Base-by-base conservation (phyloP, 805 yeast species). In the Hanseniaspora pseudoguilliermondii region DNA sequence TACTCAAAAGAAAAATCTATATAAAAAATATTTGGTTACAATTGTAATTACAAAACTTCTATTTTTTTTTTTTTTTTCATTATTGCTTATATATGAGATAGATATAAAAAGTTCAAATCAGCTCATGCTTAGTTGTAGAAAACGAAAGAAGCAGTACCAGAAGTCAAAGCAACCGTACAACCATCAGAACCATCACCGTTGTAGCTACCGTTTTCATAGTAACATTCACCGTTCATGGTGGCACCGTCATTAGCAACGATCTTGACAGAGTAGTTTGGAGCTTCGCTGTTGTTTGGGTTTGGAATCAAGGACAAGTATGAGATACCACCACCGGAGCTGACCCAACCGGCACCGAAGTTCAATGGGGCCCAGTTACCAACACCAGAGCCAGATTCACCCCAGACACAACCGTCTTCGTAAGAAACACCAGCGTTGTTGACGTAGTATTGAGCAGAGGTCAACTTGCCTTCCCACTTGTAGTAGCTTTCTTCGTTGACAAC, bases 321-420 rank as follows among this genome's bases (percentile, higher is more conserved):
- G 64, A 80, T 74, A 59, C 86, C 86, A 40, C 46, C 42, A 41
- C 58, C 55, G 58, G 77, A 77, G 57, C 63, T 61, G 59, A 86
- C 75, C 72, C 78, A 76, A 67, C 97, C 97, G 52, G 97, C 88
- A 71, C 98, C 98, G 65, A 93, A 76, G 73, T 84, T 86, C 62
- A 91, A 76, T 64, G 97, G 97, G 61, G 97, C 95, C 97, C 96
- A 91, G 86, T 91, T 91, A 75, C 98, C 98, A 61, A 86, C 72
- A 65, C 83, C 84, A 40, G 90, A 77, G 61, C 87, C 87, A 7
- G 76, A 64, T 54, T 80, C 69, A 70, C 97, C 95, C 98, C 98
- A 91, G 63, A 85, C 71, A 77, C 98, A 91, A 65, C 97, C 97
- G 60, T 90, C 93, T 70, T 83, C 84, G 67, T 75, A 76, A 54